Base-by-base conservation (phyloP, 2,329 filamentous ascomycete species). In the Diaporthe longicolla region DNA sequence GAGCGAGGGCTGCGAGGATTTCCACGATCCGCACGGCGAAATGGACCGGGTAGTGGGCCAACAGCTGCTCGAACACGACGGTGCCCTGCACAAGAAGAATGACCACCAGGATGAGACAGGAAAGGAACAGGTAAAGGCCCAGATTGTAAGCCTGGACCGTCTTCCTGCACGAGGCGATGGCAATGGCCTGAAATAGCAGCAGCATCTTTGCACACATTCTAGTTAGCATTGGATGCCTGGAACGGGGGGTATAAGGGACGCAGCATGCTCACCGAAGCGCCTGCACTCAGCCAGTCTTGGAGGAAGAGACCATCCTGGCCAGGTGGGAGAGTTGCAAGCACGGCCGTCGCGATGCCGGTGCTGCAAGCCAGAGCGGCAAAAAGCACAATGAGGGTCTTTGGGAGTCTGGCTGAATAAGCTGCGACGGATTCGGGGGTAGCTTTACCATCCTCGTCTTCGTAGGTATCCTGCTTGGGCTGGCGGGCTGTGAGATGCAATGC, bases 381-480 rank as follows among this genome's bases (percentile, higher is more conserved):
- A 4, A 90, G 45, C 6, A 90, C 79, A 58, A 93, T 85, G 29
- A 86, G 79, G 5, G 84, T 75, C 79, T 92, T 93, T 71, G 91
- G 87, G 73, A 86, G 78, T 73, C 84, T 89, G 76, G 90, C 88
- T 37, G 92, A 93, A 79, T 92, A 95, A 52, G 86, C 86, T 29
- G 87, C 86, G 70, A 91, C 80, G 1, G 91, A 90, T 79, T 93
- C 90, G 54, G 89, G 86, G 0, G 91, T 93, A 43, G 92, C 92
- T 76, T 88, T 86, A 65, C 93, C 93, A 82, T 95, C 93, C 75
- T 87, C 83, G 79, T 95, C 93, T 77, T 91, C 85, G 79, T 95
- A 95, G 17, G 87, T 84, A 15, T 87, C 84, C 73, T 83, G 83
- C 72, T 76, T 80, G 37, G 75, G 79, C 73, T 81, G 78, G 57